Conservation (phyloP, 257 asterid genomes). For the Gentiana macrophylla region DNA sequence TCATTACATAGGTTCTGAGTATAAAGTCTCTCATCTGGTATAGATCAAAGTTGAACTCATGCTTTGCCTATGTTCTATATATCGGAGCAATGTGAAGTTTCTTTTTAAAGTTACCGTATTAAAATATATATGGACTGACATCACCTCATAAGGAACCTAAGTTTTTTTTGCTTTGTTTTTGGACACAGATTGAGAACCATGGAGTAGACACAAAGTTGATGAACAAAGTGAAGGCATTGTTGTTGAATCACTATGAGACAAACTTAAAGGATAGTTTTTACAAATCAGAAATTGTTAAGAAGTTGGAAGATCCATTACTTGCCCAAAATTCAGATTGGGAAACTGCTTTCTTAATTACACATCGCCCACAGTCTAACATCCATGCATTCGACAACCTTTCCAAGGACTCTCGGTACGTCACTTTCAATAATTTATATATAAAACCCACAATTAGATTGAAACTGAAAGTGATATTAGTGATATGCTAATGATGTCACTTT, state of each 20-base stretch:
- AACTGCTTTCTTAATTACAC: constrained; percentile 57
- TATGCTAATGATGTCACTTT: no score
- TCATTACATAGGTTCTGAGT: no score
- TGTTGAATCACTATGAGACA: constrained; percentile 51
- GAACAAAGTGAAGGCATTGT: constrained; percentile 55
- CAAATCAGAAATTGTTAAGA: constrained; percentile 42
- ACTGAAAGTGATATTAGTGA: no score
- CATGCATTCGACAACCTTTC: constrained; percentile 39
- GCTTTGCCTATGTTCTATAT: no score
- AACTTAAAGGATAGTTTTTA: constrained; percentile 44
- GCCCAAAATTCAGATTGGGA: constrained; percentile 58
- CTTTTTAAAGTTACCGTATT: not conserved
- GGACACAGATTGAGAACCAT: constrained; percentile 78
- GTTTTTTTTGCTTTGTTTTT: not conserved
- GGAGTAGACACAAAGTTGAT: constrained; percentile 43
- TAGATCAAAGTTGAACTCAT: no score
- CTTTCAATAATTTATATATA: not conserved
- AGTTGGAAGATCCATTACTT: constrained; percentile 27
- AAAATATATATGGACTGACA: no score
- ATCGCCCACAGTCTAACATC: constrained; percentile 65
- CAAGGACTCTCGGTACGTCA: constrained; percentile 38
- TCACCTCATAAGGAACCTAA: no score
- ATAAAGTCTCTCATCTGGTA: no score
- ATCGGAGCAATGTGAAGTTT: no score
- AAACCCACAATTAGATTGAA: no score